Base-by-base conservation (phyloP, 495 filamentous ascomycete species). In the Aspergillus sclerotiicarbonarius region DNA sequence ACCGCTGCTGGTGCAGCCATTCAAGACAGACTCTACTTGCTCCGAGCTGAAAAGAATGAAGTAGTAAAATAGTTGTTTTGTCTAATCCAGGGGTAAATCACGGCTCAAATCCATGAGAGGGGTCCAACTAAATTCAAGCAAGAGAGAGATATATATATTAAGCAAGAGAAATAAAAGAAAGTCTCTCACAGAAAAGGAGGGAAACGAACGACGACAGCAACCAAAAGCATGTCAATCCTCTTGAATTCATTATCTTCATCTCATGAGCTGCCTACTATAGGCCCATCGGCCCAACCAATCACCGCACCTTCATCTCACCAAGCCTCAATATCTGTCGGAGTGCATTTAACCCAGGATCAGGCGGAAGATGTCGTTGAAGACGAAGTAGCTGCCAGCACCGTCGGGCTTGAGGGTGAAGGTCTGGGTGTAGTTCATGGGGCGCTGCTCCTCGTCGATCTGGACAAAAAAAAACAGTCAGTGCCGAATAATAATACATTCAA, bases 321-420 rank as follows among this genome's bases (percentile, higher is more conserved):
- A 52, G 13, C 25, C 15, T 59, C 46, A 48, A 43, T 33, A 15
- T 18, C 29, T 8, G 10, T 4, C 13, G 33, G 5, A 12, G 13
- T 37, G 30, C 18, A 29, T 49, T 54, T 60, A 60, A 43, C 67
- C 67, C 54, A 89, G 92, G 60, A 92, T 80, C 56, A 98, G 80
- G 63, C 86, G 86, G 84, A 96, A 97, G 74, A 96, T 76, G 69
- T 98, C 92, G 80, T 96, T 96, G 76, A 85, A 86, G 66, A 97
- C 87, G 69, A 83, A 96, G 79, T 86, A 96, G 73, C 79, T 84
- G 44, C 85, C 88, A 25, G 62, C 10, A n/a, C 73, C 76, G 29
- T 92, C 88, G 35, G 86, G 87, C 58, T 82, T 69, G 46, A 97
- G 84, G 63, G 92, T 88, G 81, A 96, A 98, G 30, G 77, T 71